Conservation (phyloP, 2,329 filamentous ascomycete species). For the Neurospora sp. region DNA sequence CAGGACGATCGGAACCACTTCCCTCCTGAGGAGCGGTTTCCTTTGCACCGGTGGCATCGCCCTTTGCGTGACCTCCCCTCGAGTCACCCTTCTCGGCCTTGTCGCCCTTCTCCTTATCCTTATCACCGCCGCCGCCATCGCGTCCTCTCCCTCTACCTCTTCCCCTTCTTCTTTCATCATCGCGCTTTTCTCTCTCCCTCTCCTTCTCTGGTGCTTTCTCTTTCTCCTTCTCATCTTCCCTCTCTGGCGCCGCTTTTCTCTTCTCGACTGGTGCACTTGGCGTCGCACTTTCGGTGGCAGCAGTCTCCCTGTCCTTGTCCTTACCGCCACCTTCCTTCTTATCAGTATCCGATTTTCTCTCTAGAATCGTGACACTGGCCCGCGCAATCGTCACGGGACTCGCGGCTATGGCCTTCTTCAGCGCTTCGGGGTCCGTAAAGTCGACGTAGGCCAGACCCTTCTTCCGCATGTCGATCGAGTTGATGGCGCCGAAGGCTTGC, state of each 20-base stretch:
- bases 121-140: background rate
- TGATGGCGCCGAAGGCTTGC: conserved; percentile 61
- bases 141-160: background rate
- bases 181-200: background rate
- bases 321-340: conserved; percentile 20
- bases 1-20: background rate
- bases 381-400: conserved; percentile 77
- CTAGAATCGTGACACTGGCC: conserved; percentile 77
- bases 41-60: background rate
- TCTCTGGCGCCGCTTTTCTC: background rate
- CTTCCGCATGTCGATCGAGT: conserved; percentile 80
- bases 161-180: background rate
- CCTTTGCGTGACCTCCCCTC: background rate
- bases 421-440: conserved; percentile 62
- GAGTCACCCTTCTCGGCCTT: conserved; percentile 1
- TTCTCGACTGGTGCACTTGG: background rate
- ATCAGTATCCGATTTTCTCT: conserved; percentile 55
- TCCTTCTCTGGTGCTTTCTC: background rate
- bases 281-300: background rate
- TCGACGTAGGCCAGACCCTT: conserved; percentile 93
- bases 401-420: conserved; percentile 71
- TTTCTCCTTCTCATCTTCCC: background rate
- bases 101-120: background rate
- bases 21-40: background rate
- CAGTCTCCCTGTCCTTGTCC: conserved; percentile 4